A percentile compares a stretch with the other conserved stretches of the same genome.
Evolutionary conservation across 2,329 filamentous ascomycete species (phyloP).

Genomic region (Penicillium capsulatum): DNA sequence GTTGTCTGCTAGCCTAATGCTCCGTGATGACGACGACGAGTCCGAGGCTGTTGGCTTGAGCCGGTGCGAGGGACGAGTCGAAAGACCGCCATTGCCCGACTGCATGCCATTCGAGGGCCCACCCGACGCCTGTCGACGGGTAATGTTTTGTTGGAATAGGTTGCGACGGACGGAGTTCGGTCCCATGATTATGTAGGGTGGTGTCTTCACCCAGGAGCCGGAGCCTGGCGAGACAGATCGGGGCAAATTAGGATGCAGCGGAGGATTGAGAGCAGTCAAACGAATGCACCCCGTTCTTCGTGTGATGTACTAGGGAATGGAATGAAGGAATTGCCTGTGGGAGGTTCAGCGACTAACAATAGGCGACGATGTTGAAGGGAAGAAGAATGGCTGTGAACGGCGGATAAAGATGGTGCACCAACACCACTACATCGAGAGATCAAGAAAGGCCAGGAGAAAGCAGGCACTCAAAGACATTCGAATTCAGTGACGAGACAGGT

Average conservation of each 20-base stretch:
- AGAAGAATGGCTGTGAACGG: neutral
- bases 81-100: constrained; percentile 15
- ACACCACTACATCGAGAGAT: no score
- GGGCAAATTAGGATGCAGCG: neutral
- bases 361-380: neutral
- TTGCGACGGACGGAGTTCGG: constrained; percentile 42
- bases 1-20: constrained; percentile 28
- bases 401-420: no score
- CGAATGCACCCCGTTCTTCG: no score
- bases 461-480: no score
- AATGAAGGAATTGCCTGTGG: neutral
- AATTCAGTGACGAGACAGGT: no score
- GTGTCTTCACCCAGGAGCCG: no score
- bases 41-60: constrained; percentile 22
- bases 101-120: constrained; percentile 22
- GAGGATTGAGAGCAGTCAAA: neutral
- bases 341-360: constrained; percentile 3
- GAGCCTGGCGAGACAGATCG: no score
- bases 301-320: no score
- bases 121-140: constrained; percentile 38
- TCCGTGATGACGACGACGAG: constrained; percentile 15
- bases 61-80: constrained; percentile 24
- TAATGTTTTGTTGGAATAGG: constrained; percentile 44
- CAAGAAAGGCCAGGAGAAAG: no score
- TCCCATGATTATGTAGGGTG: constrained; percentile 20